A percentile compares a stretch with the other conserved stretches of the same genome.
These are phyloP conservation scores for Pichia sp. DNA, from an alignment of 1,139 yeast genomes.

Conservation along the genomic window DNA sequence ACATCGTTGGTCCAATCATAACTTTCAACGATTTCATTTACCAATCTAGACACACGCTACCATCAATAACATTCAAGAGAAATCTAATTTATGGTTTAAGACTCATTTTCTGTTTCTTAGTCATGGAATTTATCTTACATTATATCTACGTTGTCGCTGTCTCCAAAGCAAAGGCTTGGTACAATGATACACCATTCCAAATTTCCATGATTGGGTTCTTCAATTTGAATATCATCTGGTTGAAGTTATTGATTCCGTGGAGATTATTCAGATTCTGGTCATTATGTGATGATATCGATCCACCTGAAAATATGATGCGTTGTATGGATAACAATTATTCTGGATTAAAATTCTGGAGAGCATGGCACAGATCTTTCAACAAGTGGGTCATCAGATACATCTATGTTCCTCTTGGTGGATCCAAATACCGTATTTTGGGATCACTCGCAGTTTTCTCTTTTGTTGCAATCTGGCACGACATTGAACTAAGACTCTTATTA, in stretches of 20 bases:
- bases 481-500: slow-evolving; percentile 74
- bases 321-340: slow-evolving; percentile 95
- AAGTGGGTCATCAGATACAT: slow-evolving; percentile 82
- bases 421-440: slow-evolving; percentile 64
- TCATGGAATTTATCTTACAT: slow-evolving; percentile 89
- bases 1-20: slow-evolving; percentile 92
- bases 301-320: slow-evolving; percentile 97
- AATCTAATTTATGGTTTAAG: slow-evolving; percentile 64
- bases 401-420: slow-evolving; percentile 89
- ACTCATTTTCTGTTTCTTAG: slow-evolving; percentile 67
- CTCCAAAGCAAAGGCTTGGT: slow-evolving; percentile 87
- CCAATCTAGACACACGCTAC: slow-evolving; percentile 54
- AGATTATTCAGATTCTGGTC: slow-evolving; percentile 93
- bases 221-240: slow-evolving; percentile 89
- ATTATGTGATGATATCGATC: slow-evolving; percentile 84
- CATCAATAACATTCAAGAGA: slow-evolving; percentile 53
- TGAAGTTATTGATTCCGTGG: slow-evolving; percentile 93
- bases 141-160: slow-evolving; percentile 93
- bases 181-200: slow-evolving; percentile 85
- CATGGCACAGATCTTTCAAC: slow-evolving; percentile 96
- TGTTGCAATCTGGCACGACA: slow-evolving; percentile 99
- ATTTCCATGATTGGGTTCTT: slow-evolving; percentile 93
- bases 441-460: slow-evolving; percentile 89
- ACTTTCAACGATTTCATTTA: slow-evolving; percentile 89
- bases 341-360: slow-evolving; percentile 94